A percentile compares a stretch with the other conserved stretches of the same genome.
Evolutionary conservation across 768 basidiomycete species (phyloP).

Genomic region (Chlorophyllum brunneum): DNA sequence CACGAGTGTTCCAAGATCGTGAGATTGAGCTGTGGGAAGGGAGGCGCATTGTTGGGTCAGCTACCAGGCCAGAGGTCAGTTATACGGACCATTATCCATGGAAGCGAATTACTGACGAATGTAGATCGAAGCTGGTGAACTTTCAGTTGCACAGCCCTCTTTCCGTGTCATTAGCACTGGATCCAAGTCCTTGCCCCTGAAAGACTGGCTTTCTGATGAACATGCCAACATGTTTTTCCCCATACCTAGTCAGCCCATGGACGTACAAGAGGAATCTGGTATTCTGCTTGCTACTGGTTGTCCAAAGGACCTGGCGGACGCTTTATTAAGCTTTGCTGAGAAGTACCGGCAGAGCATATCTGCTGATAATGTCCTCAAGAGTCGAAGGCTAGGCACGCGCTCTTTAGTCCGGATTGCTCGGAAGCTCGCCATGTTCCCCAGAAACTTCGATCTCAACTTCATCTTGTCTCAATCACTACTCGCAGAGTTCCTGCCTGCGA

Average conservation of each 20-base stretch:
- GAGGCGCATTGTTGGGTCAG: constrained; percentile 52
- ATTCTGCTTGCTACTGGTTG: constrained; percentile 53
- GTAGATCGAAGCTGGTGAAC: constrained; percentile 31
- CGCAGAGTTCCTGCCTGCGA: constrained; percentile 57
- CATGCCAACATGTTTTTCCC: constrained; percentile 72
- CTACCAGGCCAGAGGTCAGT: constrained; percentile 41
- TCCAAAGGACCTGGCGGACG: constrained; percentile 28
- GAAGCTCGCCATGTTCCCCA: constrained; percentile 42
- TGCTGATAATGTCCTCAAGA: constrained; percentile 54
- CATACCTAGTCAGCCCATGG: constrained; percentile 59
- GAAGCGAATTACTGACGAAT: not conserved
- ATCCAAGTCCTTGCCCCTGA: constrained; percentile 60
- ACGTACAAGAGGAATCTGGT: constrained; percentile 40
- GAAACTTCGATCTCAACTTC: constrained; percentile 40
- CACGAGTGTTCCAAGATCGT: constrained; percentile 55
- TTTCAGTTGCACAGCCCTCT: constrained; percentile 50
- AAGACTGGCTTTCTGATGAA: constrained; percentile 65
- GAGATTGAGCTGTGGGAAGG: constrained; percentile 65
- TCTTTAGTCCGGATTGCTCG: constrained; percentile 52
- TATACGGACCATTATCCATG: too few relatives aligned
- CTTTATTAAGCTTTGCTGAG: constrained; percentile 50
- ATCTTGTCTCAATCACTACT: constrained; percentile 49
- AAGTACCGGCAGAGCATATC: constrained; percentile 55
- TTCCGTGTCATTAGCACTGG: constrained; percentile 62
- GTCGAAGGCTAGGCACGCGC: constrained; percentile 59